Base-by-base conservation (phyloP, 306 rosid species). In the Aeschynomene evenia region DNA sequence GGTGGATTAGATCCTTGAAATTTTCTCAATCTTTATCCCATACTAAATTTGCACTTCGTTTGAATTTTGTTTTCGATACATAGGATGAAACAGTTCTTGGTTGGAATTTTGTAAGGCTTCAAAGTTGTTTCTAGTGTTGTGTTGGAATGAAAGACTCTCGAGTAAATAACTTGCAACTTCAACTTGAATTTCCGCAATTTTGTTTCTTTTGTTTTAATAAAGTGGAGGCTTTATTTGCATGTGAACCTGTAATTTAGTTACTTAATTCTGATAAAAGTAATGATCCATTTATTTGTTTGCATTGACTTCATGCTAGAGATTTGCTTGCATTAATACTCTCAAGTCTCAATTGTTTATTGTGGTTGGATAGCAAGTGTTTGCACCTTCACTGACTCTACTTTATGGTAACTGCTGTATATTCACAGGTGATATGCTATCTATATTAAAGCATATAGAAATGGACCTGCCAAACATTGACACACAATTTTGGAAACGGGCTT, bases 401-500 rank as follows among this genome's bases (percentile, higher is more conserved):
- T 71, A 66, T 71, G 63, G 28, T 76, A 18, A 40, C 33, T 70
- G 51, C 71, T 62, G 33, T 66, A 66, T 53, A 18, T 67, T 58
- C 53, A 52, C 90, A 95, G 99, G 89, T 72, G 80, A 81, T 57
- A 51, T 82, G 79, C 72, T 87, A 13, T 70, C 70, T 66, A 66
- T 89, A 79, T 77, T 89, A 59, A 88, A 89, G 62, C 74, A 65
- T 62, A 75, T 81, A 73, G 85, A 70, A 52, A 52, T 59, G 75
- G 89, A 78, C 28, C 60, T 71, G 51, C 78, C 87, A 3, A 81
- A 51, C 33, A 39, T 86, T 18, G 91, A 86, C 82, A 53, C 77
- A 68, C 88, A 82, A 71, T 89, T 95, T 75, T 87, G 96, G 96
- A 85, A 69, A 22, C 84, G 79, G 73, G 97, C 92, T 68, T 84